Conservation (phyloP, 257 asterid genomes). For the Solanum pennellii region DNA sequence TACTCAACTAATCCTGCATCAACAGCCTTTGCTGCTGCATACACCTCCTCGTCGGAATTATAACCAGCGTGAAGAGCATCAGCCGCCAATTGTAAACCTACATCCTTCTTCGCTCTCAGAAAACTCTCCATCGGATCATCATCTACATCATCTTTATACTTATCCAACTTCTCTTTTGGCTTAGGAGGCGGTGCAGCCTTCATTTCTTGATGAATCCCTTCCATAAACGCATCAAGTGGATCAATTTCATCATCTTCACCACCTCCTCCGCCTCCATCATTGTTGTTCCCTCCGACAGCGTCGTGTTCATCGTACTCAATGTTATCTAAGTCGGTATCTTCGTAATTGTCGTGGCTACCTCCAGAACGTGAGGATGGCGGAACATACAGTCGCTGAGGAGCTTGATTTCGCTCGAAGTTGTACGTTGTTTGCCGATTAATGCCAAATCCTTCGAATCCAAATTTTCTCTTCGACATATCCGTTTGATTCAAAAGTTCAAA, state of each 20-base stretch:
- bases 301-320: conserved; percentile 50
- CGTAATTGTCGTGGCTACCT: conserved; percentile 47
- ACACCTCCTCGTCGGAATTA: conserved; percentile 97
- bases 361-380: conserved; percentile 63
- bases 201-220: conserved; percentile 83
- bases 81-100: conserved; percentile 87
- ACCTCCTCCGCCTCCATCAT: not conserved
- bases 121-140: conserved; percentile 88
- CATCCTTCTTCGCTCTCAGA: conserved; percentile 78
- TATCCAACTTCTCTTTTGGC: conserved; percentile 72
- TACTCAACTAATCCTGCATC: conserved; percentile 86
- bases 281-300: conserved; percentile 24
- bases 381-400: conserved; percentile 67
- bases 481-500: not conserved
- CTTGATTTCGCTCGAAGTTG: conserved; percentile 71
- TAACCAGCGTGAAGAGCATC: conserved; percentile 92
- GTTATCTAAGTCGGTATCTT: conserved; percentile 73
- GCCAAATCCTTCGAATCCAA: conserved; percentile 93
- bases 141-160: conserved; percentile 65
- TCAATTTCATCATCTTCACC: conserved; percentile 66
- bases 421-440: conserved; percentile 72
- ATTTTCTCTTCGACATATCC: conserved; percentile 80
- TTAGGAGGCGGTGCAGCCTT: conserved; percentile 78
- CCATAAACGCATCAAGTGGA: conserved; percentile 97
- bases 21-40: conserved; percentile 98